Evolutionary conservation across 2,329 filamentous ascomycete species (phyloP).

Genomic region (Rhynchosporium secalis): DNA sequence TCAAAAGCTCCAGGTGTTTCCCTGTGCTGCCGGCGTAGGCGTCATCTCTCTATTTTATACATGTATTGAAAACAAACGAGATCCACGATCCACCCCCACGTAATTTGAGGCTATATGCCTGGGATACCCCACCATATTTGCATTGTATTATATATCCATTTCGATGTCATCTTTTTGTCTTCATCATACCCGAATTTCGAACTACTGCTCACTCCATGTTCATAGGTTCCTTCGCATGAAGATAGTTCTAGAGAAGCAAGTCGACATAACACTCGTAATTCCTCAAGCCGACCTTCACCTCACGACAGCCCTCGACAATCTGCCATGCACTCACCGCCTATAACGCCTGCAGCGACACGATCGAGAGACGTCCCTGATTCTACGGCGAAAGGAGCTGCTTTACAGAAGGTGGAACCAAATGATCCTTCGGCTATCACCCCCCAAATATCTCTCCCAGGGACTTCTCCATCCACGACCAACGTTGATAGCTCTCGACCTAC

Average conservation of each 20-base stretch:
- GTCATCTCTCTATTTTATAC: conserved; percentile 16
- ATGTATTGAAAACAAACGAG: conserved; percentile 24
- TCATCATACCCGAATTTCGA: conserved; percentile 1
- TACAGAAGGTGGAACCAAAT: conserved; percentile 42
- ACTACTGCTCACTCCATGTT: conserved; percentile 27
- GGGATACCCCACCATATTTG: conserved; percentile 28
- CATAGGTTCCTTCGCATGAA: conserved; percentile 61
- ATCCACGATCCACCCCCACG: conserved; percentile 33
- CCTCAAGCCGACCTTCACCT: conserved; percentile 65
- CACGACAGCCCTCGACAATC: conserved; percentile 65
- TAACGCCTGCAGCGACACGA: conserved; percentile 80
- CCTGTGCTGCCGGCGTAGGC: conserved; percentile 23
- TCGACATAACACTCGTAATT: conserved; percentile 63
- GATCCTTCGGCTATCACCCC: conserved; percentile 62
- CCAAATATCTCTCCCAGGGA: conserved; percentile 63
- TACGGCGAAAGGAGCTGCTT: conserved; percentile 40
- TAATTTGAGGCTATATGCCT: conserved; percentile 22
- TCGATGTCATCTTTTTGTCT: conserved; percentile 21
- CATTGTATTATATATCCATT: conserved; percentile 26
- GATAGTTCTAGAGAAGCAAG: conserved; percentile 59
- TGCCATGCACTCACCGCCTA: conserved; percentile 80
- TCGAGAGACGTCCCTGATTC: conserved; percentile 50
- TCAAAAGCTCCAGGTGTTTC: conserved; percentile 17
- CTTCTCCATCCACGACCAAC: conserved; percentile 43
- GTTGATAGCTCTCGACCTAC: conserved; percentile 37